phyloP scores from a whole-genome alignment of 164 flowering plant genomes.

The Vitis rotundifolia region DNA sequence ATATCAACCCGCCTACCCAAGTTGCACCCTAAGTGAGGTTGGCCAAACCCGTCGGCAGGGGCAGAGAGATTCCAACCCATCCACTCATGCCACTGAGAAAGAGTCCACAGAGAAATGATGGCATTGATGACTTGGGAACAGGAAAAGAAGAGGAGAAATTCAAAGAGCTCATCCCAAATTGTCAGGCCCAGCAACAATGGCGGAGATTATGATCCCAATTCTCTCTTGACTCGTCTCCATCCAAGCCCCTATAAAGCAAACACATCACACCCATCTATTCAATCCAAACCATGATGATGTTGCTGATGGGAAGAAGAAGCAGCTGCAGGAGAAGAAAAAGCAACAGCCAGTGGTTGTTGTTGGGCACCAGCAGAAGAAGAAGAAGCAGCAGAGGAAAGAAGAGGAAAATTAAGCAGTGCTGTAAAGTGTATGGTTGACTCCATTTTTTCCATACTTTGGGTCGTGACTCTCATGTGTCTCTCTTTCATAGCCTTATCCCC shows the following conservation, averaged over 20 bases:
- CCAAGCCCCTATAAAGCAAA: neutral
- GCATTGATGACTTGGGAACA: neutral
- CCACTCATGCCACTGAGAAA: neutral
- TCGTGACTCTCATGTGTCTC: slow-evolving; percentile 6
- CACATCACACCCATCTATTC: neutral
- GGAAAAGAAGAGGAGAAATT: neutral
- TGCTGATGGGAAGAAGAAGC: neutral
- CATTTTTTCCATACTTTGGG: neutral
- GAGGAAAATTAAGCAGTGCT: neutral
- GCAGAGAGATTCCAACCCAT: neutral
- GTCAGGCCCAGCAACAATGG: slow-evolving; percentile 11
- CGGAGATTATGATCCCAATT: slow-evolving; percentile 7
- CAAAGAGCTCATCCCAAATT: neutral
- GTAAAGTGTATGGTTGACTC: slow-evolving; percentile 2
- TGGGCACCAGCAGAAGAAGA: neutral
- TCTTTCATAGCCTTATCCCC: neutral
- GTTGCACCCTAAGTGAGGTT: no score
- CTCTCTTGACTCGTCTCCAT: slow-evolving; percentile 2
- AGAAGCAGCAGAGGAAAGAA: neutral
- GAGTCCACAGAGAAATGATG: neutral
- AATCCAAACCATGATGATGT: neutral
- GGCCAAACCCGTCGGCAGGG: neutral
- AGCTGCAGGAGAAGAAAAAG: neutral
- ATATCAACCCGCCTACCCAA: no score
- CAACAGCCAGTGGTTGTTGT: neutral